These are phyloP conservation scores for Magnaporthales sp. DNA, from an alignment of 2,329 filamentous ascomycete genomes.

Conservation along the genomic window DNA sequence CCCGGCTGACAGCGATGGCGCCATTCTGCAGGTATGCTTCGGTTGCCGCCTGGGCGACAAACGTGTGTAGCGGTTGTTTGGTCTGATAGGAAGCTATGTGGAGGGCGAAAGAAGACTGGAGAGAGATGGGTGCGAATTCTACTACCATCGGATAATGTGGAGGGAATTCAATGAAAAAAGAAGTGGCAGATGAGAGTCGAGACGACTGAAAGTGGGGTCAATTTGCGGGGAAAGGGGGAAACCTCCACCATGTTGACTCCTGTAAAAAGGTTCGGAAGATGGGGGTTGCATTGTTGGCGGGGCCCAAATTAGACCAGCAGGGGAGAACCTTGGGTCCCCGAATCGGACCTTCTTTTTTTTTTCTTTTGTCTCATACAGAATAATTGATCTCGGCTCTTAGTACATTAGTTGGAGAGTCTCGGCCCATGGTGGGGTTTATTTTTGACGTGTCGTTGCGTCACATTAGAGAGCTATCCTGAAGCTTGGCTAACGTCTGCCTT, in stretches of 20 bases:
- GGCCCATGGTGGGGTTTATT: not conserved
- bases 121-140: not conserved
- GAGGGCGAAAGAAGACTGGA: not conserved
- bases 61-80: not conserved
- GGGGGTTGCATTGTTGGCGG: not conserved
- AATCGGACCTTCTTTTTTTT: not conserved
- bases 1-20: not conserved
- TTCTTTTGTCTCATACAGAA: not conserved
- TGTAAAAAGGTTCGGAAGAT: not conserved
- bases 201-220: not conserved
- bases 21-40: not conserved
- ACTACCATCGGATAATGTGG: not conserved
- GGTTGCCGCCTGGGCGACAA: not conserved
- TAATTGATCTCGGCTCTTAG: not conserved
- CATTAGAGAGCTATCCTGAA: too few species aligned
- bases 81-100: not conserved
- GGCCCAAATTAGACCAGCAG: too few species aligned
- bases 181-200: not conserved
- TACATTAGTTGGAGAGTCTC: not conserved
- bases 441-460: too few species aligned
- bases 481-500: too few species aligned
- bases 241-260: not conserved
- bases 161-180: not conserved
- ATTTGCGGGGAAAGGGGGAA: not conserved
- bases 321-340: too few species aligned